Percentiles rank a stretch among this genome's conserved stretches.
Conservation (phyloP, 352 stramenopile genomes). For the Phytophthora parvispora region DNA sequence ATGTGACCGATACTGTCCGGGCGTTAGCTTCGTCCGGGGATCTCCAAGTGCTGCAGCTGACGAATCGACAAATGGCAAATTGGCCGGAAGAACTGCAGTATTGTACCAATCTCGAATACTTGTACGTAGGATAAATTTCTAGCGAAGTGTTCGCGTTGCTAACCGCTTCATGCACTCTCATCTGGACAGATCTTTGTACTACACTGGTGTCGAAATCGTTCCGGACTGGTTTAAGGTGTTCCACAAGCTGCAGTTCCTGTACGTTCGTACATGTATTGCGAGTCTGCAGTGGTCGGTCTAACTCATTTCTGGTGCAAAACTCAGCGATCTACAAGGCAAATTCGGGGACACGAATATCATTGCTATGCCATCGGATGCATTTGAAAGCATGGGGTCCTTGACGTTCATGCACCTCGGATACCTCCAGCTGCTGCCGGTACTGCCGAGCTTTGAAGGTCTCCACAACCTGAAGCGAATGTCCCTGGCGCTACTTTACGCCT, state of each 20-base stretch:
- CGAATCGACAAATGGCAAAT: constrained; percentile 20
- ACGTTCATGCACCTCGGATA: constrained; percentile 39
- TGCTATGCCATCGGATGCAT: too few species aligned
- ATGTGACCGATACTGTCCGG: constrained; percentile 16
- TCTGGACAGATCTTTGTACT: constrained; percentile 20
- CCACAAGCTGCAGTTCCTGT: constrained; percentile 40
- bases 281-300: not conserved
- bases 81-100: constrained; percentile 31
- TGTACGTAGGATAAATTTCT: constrained; percentile 21
- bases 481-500: not conserved
- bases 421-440: constrained; percentile 3
- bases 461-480: constrained; percentile 33
- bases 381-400: constrained; percentile 26
- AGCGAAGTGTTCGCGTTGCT: too few species aligned
- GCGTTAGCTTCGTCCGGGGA: constrained; percentile 25
- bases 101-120: constrained; percentile 16
- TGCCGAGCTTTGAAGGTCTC: constrained; percentile 32
- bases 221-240: constrained; percentile 24
- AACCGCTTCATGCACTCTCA: not conserved
- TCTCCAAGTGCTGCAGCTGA: constrained; percentile 31
- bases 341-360: constrained; percentile 7
- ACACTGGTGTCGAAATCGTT: constrained; percentile 27
- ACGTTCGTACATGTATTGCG: too few species aligned
- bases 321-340: constrained; percentile 13
- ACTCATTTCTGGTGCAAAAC: too few species aligned